Evolutionary conservation across 2,329 filamentous ascomycete species (phyloP).

Genomic region (Penicillium sp.): DNA sequence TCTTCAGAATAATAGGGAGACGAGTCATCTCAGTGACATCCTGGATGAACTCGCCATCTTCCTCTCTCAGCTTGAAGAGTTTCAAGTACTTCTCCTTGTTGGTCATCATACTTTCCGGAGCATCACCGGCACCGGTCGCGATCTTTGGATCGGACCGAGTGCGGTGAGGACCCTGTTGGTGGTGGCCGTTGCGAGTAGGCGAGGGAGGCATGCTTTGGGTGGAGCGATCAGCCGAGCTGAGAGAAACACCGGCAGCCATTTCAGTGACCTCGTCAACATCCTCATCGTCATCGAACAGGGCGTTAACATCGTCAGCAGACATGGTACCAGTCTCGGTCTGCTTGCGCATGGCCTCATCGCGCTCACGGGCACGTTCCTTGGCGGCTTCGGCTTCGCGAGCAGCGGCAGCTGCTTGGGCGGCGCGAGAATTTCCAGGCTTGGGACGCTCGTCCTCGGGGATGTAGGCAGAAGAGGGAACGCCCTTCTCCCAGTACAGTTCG

Average conservation of each 20-base stretch:
- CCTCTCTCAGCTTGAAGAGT: constrained; percentile 82
- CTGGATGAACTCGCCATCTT: constrained; percentile 93
- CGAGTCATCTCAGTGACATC: constrained; percentile 97
- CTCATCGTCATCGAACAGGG: constrained; percentile 91
- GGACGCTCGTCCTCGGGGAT: constrained; percentile 95
- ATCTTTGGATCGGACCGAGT: constrained; percentile 94
- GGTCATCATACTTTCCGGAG: constrained; percentile 70
- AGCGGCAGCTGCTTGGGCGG: constrained; percentile 68
- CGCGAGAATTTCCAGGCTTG: constrained; percentile 70
- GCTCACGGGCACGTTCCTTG: constrained; percentile 73
- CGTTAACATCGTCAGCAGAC: constrained; percentile 85
- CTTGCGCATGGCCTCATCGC: constrained; percentile 84
- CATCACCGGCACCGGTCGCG: constrained; percentile 59
- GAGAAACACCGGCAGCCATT: constrained; percentile 81
- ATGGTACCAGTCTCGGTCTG: constrained; percentile 94
- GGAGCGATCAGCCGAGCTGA: constrained; percentile 68
- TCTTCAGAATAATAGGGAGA: constrained; percentile 97
- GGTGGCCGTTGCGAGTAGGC: constrained; percentile 68
- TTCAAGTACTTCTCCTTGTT: constrained; percentile 97
- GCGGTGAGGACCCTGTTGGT: constrained; percentile 66
- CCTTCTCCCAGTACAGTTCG: constrained; percentile 99
- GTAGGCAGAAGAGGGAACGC: constrained; percentile 90
- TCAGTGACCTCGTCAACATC: constrained; percentile 85
- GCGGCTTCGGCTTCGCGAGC: constrained; percentile 76
- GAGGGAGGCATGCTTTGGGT: constrained; percentile 95